Percentiles rank a stretch among this genome's conserved stretches.
Evolutionary conservation across 2,329 filamentous ascomycete species (phyloP).

Genomic region (Aulographum hederae): DNA sequence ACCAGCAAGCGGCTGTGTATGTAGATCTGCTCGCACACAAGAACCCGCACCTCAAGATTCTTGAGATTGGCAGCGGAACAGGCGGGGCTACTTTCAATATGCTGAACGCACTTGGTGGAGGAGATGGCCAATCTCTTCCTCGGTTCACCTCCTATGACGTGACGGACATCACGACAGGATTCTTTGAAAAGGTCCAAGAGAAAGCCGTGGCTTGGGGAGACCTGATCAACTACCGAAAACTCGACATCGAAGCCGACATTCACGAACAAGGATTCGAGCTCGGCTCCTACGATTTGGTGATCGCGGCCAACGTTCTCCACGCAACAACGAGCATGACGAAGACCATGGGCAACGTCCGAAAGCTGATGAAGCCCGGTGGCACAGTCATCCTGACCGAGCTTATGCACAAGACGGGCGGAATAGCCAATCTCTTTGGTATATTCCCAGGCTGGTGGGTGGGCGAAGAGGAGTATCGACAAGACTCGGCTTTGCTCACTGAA

Average conservation of each 20-base stretch:
- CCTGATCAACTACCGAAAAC: conserved; percentile 1
- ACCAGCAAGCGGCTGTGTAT: neutral
- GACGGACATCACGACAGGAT: conserved; percentile 6
- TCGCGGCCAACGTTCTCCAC: conserved; percentile 11
- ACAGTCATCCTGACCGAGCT: conserved; percentile 9
- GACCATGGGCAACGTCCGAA: conserved; percentile 7
- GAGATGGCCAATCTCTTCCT: neutral
- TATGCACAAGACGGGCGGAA: neutral
- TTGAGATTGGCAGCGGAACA: conserved; percentile 3
- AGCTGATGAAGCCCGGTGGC: conserved; percentile 10
- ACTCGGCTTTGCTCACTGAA: neutral
- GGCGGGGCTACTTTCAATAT: neutral
- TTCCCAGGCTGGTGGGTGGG: neutral
- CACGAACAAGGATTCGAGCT: conserved; percentile 5
- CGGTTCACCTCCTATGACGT: conserved; percentile 3
- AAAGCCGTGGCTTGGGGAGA: conserved; percentile 1
- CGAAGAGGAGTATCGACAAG: neutral
- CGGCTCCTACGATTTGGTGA: conserved; percentile 10
- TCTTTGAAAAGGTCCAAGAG: conserved; percentile 5
- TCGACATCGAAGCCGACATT: conserved; percentile 4
- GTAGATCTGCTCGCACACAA: conserved; percentile 1
- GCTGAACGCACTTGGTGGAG: neutral
- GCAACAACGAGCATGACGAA: conserved; percentile 7
- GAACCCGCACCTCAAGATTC: conserved; percentile 1
- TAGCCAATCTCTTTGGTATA: neutral